phyloP scores from a whole-genome alignment of 2,329 filamentous ascomycete species.

The Xylariaceae sp. region DNA sequence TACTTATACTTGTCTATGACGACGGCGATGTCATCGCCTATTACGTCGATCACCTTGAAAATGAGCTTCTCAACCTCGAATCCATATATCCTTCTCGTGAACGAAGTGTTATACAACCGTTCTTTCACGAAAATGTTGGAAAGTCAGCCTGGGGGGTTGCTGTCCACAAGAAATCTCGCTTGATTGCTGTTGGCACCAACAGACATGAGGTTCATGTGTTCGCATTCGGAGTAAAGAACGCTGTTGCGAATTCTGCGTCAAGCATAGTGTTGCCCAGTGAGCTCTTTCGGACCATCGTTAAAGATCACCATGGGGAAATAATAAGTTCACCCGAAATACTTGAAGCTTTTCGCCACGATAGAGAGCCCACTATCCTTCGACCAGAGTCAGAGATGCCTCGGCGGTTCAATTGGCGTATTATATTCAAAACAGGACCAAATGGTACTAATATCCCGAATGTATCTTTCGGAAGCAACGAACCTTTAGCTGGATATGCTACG shows the following conservation, averaged over 20 bases:
- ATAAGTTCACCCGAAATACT: constrained; percentile 12
- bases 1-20: constrained; percentile 66
- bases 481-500: too few species aligned
- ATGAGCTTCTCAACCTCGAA: constrained; percentile 22
- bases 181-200: constrained; percentile 86
- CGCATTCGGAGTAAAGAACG: constrained; percentile 32
- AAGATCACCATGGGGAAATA: neutral
- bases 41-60: constrained; percentile 54
- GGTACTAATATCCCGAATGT: constrained; percentile 53
- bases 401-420: constrained; percentile 45
- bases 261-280: constrained; percentile 2
- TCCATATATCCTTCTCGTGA: constrained; percentile 26
- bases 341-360: constrained; percentile 23
- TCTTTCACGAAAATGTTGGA: constrained; percentile 75
- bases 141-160: constrained; percentile 85
- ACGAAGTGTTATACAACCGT: constrained; percentile 34
- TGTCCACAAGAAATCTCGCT: constrained; percentile 73
- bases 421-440: constrained; percentile 39
- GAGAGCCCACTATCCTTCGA: constrained; percentile 9
- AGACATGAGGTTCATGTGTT: constrained; percentile 38
- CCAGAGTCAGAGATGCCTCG: constrained; percentile 33
- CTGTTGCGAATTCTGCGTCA: neutral
- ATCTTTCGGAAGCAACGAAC: constrained; percentile 45
- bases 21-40: constrained; percentile 75
- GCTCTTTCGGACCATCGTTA: constrained; percentile 22